Evolutionary conservation across 2,329 filamentous ascomycete species (phyloP), one percentile per base, ranked within the genome.

Genomic region (Trichoderma aggressivum): DNA sequence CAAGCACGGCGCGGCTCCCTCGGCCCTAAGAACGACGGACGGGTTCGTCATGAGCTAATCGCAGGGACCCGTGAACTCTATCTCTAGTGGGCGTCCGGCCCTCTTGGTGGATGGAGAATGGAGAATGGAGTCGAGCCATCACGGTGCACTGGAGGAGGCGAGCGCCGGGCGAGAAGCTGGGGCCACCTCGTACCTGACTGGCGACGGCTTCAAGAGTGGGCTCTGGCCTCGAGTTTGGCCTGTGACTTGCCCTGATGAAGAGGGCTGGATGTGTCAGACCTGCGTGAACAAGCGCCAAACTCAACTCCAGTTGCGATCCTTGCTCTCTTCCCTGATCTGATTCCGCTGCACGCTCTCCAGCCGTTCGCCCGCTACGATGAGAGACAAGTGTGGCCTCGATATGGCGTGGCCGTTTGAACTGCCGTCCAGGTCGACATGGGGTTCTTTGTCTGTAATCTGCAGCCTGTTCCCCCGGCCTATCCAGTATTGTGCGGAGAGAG

Each of bases 51-150:
- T 34, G 36, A 50, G 28, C 56, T 60, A 68, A 60, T 43, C 30
- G 55, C 39, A 60, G 65, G 56, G 65, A 68, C 65, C 53, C 64
- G 64, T 55, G 64, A 58, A 67, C 64, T 59, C 64, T 59, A 67
- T 67, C 34, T 26, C 34, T 67, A 66, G 62, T 26, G 62, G n/a
- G 62, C 21, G 21, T 32, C 62, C 43, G n/a, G 28, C 28, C n/a
- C 30, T 64, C 8, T 53, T 36, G 18, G 50, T n/a, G 24, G 64
- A 58, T 58, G 32, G 39, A 59, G n/a, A n/a, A n/a, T n/a, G n/a
- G n/a, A n/a, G n/a, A n/a, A n/a, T n/a, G n/a, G n/a, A n/a, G n/a
- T 24, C 21, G 53, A 59, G n/a, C 53, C 8, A 59, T 28, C 12
- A 30, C 30, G 63, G 56, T 32, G n/a, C 32, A 30, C 56, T n/a